phyloP scores from a whole-genome alignment of 176 grass and related monocot species.

The Oryza rufipogon region DNA sequence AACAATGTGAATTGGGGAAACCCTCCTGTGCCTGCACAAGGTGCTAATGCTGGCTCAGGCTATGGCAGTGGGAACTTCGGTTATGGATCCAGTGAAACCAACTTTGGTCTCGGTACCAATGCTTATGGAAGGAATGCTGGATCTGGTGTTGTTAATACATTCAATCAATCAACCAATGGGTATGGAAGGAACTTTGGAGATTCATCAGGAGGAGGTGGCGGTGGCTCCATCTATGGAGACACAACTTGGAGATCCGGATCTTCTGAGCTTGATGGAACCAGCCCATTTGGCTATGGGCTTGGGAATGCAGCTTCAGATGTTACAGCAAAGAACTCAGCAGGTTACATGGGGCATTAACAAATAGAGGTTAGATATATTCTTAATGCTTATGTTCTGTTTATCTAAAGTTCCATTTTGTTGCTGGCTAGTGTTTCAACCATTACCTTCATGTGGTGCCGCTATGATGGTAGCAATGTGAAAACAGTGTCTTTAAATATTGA shows the following conservation, averaged over 20 bases:
- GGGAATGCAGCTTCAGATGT: conserved; percentile 64
- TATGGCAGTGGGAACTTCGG: conserved; percentile 61
- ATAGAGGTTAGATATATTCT: conserved; percentile 69
- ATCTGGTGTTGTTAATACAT: conserved; percentile 54
- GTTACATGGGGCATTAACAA: conserved; percentile 72
- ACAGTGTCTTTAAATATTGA: conserved; percentile 24
- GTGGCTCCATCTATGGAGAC: conserved; percentile 77
- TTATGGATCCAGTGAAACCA: conserved; percentile 66
- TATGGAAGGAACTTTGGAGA: conserved; percentile 75
- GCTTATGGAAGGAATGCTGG: conserved; percentile 67
- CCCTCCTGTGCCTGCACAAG: conserved; percentile 66
- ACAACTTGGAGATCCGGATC: conserved; percentile 68
- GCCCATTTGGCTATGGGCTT: conserved; percentile 77
- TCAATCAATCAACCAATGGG: conserved; percentile 69
- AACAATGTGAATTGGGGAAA: conserved; percentile 82
- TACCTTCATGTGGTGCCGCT: conserved; percentile 13
- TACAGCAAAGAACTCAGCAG: conserved; percentile 58
- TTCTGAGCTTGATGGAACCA: conserved; percentile 70
- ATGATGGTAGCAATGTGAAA: conserved; percentile 6
- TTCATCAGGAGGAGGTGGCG: conserved; percentile 45
- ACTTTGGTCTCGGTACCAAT: conserved; percentile 55
- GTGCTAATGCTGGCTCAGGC: conserved; percentile 46
- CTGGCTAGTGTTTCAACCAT: not conserved
- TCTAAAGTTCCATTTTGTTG: not conserved
- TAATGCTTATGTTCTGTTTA: conserved; percentile 18